Base-by-base conservation (phyloP, 164 flowering plant species). In the Annona squamosa region DNA sequence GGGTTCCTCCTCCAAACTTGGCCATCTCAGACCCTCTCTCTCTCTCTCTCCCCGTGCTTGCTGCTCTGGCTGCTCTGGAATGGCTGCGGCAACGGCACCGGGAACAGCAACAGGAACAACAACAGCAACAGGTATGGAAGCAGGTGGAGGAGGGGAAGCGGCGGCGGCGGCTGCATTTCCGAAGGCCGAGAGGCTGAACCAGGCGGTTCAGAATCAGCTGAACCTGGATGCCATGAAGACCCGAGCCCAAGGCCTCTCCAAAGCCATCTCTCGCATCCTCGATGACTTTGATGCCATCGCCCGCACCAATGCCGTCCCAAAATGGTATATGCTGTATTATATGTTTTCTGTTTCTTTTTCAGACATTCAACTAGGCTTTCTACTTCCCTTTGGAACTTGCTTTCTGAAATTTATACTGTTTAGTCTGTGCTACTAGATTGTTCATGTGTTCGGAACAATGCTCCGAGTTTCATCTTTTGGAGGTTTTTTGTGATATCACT, bases 231-330 rank as follows among this genome's bases (percentile, higher is more conserved):
- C 87, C 3, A 83, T 94, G 9, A 91, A 88, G 74, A 88, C 90
- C 7, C 87, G 98, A 46, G 98, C 97, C 44, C 79, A 87, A 18
- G 85, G 94, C 71, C 91, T 94, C 67, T 89, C 65, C 86, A 94
- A 92, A 77, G 84, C 97, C 81, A 88, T 94, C 75, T 82, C 97
- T 79, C 94, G 95, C 73, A 91, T 94, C 73, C 93, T 92, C 42
- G 95, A 92, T 68, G 95, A 91, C 16, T 84, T 92, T 4, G 96
- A 91, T 63, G 84, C 77, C 77, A 76, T 88, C 42, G 84, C 89
- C 70, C 91, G 91, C 73, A 71, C 94, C 76, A 91, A 92, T 75
- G 75, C 96, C 71, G 75, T 74, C 42, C 99, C 98, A 52, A 94
- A 92, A 86, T 92, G 97, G 97, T 93, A 67, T n/a, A 3, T 62